Evolutionary conservation across 2,329 filamentous ascomycete genomes (phyloP).

Genomic region (Aspergillus awamori): DNA sequence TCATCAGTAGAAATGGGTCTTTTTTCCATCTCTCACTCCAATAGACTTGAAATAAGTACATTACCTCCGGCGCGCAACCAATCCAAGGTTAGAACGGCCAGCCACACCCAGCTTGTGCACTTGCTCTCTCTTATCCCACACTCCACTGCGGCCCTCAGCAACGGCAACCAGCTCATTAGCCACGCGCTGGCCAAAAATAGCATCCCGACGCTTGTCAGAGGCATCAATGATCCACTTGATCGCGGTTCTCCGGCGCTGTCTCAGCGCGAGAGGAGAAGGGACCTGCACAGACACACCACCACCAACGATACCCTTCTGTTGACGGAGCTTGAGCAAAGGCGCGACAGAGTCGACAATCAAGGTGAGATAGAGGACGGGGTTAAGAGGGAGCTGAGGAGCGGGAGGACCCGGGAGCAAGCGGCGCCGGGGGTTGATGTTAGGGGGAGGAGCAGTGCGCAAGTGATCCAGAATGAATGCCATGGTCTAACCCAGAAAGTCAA

Average conservation of each 20-base stretch:
- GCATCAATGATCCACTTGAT: constrained; percentile 87
- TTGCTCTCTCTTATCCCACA: constrained; percentile 79
- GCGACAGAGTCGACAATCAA: constrained; percentile 91
- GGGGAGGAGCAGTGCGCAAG: constrained; percentile 81
- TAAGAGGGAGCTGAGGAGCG: constrained; percentile 76
- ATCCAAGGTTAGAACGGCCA: constrained; percentile 68
- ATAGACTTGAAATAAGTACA: neutral
- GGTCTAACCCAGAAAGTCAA: constrained; percentile 58
- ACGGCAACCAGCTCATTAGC: constrained; percentile 86
- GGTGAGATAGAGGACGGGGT: constrained; percentile 86
- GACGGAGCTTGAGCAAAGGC: constrained; percentile 78
- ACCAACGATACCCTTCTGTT: constrained; percentile 76
- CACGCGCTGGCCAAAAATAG: constrained; percentile 74
- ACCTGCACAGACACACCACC: constrained; percentile 84
- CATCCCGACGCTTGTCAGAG: constrained; percentile 75
- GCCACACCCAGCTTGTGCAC: constrained; percentile 82
- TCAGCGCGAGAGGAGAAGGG: constrained; percentile 72
- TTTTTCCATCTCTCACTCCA: too few relatives aligned
- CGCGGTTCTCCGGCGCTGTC: constrained; percentile 76
- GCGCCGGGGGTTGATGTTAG: constrained; percentile 70
- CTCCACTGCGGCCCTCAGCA: constrained; percentile 78
- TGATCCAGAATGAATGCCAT: constrained; percentile 80
- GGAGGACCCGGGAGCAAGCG: constrained; percentile 69
- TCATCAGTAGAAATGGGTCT: neutral
- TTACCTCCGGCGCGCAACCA: constrained; percentile 2